A percentile compares a stretch with the other conserved stretches of the same genome.
Conservation (phyloP, 2,329 filamentous ascomycete genomes). For the Trichophyton verrucosum region DNA sequence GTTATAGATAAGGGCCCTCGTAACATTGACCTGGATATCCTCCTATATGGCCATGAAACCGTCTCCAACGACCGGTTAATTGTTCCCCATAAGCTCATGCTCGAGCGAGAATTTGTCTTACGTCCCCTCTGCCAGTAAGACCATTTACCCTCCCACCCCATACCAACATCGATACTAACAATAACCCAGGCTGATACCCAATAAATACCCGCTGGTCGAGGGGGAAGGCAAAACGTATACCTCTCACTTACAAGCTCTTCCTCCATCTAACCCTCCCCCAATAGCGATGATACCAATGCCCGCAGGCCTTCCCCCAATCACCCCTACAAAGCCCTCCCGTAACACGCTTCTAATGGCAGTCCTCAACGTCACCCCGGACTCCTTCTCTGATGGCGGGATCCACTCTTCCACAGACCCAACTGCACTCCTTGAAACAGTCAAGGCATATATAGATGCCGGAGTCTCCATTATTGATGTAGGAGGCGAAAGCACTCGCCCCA, state of each 20-base stretch:
- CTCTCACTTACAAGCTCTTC: constrained; percentile 24
- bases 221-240: constrained; percentile 23
- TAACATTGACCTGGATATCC: constrained; percentile 87
- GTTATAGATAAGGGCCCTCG: constrained; percentile 84
- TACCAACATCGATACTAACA: neutral
- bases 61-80: constrained; percentile 61
- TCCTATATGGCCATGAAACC: constrained; percentile 60
- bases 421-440: constrained; percentile 46
- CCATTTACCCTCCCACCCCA: neutral
- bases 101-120: constrained; percentile 87
- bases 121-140: constrained; percentile 55
- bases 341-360: constrained; percentile 83
- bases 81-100: constrained; percentile 72
- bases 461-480: constrained; percentile 84
- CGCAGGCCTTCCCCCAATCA: constrained; percentile 40
- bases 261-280: constrained; percentile 25
- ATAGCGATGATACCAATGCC: constrained; percentile 29
- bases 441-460: constrained; percentile 51
- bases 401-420: constrained; percentile 40
- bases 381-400: constrained; percentile 80
- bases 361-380: constrained; percentile 88
- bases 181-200: constrained; percentile 7
- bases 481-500: constrained; percentile 81
- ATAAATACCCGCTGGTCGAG: constrained; percentile 21
- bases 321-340: constrained; percentile 43